Base-by-base conservation (phyloP, 2,329 filamentous ascomycete genomes). In the Zalaria sp. region DNA sequence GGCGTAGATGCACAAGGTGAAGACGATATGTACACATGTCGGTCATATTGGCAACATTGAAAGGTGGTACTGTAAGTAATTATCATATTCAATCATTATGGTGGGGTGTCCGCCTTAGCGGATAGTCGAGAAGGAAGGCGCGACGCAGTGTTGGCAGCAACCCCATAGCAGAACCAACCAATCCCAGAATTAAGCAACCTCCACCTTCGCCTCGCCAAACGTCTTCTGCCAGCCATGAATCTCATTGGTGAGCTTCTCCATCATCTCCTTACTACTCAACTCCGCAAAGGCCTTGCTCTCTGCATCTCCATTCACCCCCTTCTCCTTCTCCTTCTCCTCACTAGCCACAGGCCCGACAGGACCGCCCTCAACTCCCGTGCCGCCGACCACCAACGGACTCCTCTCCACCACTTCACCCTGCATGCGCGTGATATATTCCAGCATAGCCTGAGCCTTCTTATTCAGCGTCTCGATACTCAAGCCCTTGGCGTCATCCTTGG, bases 371-470 rank as follows among this genome's bases (percentile, higher is more conserved):
- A 58, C 6, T 8, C 35, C 27, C 7, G 8, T 27, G 25, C 25
- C 10, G 11, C 36, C 38, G 27, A 59, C 35, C 56, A 25, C 62
- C 53, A 41, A 61, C 56, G 5, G 62, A 68, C 46, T 64, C 62
- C 59, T 81, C 27, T 75, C 77, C 2, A 84, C 86, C 62, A 93
- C 74, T 54, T 95, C 88, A 5, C 93, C 71, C 59, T 95, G 87
- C 43, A 86, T 89, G 49, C 85, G 78, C 3, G 83, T 81, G 48
- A 95, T 94, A 55, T 89, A 95, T 51, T 91, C 86, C 45, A 93
- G 72, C 56, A 95, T 93, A 18, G 76, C 82, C 3, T 83, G 76
- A 4, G 88, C 85, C 6, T 86, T 80, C 49, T 83, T 77, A 62
- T 51, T 49, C 50, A 54, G 52, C 37, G 53, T 51, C 27, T 40